phyloP scores from a whole-genome alignment of 2,329 filamentous ascomycete genomes.

The Ceratocystis cacaofunesta region DNA sequence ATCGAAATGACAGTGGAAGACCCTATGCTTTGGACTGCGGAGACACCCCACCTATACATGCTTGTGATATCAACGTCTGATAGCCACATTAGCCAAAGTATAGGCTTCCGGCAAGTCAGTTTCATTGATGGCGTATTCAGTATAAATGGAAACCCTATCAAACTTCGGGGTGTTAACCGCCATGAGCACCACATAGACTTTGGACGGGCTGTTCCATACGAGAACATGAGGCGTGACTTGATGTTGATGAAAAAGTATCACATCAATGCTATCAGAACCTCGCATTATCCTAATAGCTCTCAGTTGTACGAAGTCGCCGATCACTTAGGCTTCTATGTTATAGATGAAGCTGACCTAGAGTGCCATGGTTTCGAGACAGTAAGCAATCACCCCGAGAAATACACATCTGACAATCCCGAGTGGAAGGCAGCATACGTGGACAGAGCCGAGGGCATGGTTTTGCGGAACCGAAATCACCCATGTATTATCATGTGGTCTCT shows the following conservation, averaged over 20 bases:
- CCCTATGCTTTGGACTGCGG: conserved; percentile 53
- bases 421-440: conserved; percentile 54
- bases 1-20: conserved; percentile 35
- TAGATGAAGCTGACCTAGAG: conserved; percentile 42
- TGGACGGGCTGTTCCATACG: conserved; percentile 46
- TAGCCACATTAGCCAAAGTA: conserved; percentile 26
- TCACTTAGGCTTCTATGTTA: conserved; percentile 48
- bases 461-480: conserved; percentile 44
- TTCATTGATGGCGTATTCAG: conserved; percentile 45
- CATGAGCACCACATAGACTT: conserved; percentile 54
- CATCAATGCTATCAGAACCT: conserved; percentile 55
- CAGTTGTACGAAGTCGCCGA: conserved; percentile 47
- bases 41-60: conserved; percentile 48
- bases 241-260: conserved; percentile 53
- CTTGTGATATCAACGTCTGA: conserved; percentile 22
- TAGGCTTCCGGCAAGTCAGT: conserved; percentile 50
- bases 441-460: conserved; percentile 47
- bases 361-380: conserved; percentile 36
- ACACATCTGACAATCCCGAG: conserved; percentile 41
- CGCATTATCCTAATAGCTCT: conserved; percentile 49
- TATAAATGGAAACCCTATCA: conserved; percentile 50
- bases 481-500: conserved; percentile 57
- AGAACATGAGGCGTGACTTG: conserved; percentile 46
- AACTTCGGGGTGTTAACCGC: conserved; percentile 53
- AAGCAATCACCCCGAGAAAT: conserved; percentile 32